Evolutionary conservation across 2,329 filamentous ascomycete genomes (phyloP), one percentile per base, ranked within the genome.

Genomic region (Chrysoporthe puriensis): DNA sequence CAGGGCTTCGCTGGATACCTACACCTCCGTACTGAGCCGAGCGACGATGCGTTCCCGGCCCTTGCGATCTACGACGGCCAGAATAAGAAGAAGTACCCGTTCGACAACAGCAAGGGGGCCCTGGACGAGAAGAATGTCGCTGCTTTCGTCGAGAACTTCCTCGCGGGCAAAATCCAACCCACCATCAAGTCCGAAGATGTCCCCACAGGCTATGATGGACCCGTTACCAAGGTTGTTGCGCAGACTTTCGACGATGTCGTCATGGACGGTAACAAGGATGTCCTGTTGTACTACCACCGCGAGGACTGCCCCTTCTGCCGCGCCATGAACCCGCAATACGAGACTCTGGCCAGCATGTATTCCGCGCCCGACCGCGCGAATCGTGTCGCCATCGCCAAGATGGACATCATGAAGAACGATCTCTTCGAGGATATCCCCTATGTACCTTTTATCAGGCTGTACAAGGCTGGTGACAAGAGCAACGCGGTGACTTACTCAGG

Each of bases 271-370:
- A 86, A 90, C 78, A 97, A 98, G 90, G 96, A 99, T 80, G 96
- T 99, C 69, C 88, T 99, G 73, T 83, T 99, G 72, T 96, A 99
- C 86, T 98, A 97, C 85, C 98, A 98, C 84, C 96, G 96, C 69
- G 95, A 96, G 72, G 98, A 96, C 95, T 99, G 96, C 80, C 96
- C 96, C 74, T 96, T 99, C 89, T 99, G 96, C 93, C 97, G 97
- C 88, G 94, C 89, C 80, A 91, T 99, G 71, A 94, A 95, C 66
- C 95, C 96, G 76, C 91, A 97, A 81, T 99, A 97, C 81, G 96
- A 99, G 72, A 93, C 97, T 80, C 91, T 99, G 69, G 96, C 88
- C 65, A 81, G 85, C 70, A 85, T 89, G 69, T 97, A 94, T 83
- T 85, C 88, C 87, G 81, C 88, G 88, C 84, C 91, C 85, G 90